These are phyloP conservation scores for Marasmius sp. DNA, from an alignment of 1,284 basidiomycete species.

Conservation along the genomic window DNA sequence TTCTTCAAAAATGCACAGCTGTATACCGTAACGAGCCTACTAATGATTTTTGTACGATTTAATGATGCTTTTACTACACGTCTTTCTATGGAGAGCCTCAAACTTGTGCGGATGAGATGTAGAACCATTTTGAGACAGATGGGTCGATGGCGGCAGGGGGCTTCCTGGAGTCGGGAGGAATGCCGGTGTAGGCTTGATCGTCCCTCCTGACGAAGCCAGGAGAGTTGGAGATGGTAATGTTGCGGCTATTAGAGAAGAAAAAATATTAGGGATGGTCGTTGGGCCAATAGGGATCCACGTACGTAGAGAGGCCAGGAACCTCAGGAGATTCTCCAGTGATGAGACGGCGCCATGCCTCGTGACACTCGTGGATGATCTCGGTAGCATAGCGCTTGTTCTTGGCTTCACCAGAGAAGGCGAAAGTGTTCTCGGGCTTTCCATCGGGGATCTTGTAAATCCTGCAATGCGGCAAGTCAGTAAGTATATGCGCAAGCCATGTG, in stretches of 20 bases:
- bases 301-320: constrained; percentile 82
- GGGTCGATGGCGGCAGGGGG: constrained; percentile 87
- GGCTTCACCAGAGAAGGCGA: constrained; percentile 99
- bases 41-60: constrained; percentile 3
- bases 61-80: constrained; percentile 4
- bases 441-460: constrained; percentile 99
- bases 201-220: constrained; percentile 66
- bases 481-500: constrained; percentile 4
- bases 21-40: not conserved
- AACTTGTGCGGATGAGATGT: constrained; percentile 82
- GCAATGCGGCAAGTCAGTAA: constrained; percentile 5
- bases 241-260: constrained; percentile 47
- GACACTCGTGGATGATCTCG: constrained; percentile 98
- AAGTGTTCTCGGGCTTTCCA: constrained; percentile 98
- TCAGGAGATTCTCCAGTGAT: constrained; percentile 75
- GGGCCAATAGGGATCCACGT: constrained; percentile 29
- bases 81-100: constrained; percentile 27
- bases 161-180: constrained; percentile 82
- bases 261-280: not conserved
- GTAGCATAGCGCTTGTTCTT: constrained; percentile 99
- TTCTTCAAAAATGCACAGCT: not conserved
- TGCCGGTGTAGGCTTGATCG: constrained; percentile 63
- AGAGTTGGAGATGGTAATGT: constrained; percentile 73
- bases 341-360: constrained; percentile 98
- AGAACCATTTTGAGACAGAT: constrained; percentile 90